Evolutionary conservation across 2,329 filamentous ascomycete species (phyloP), one percentile per base, ranked within the genome.

Genomic region (Cladosporium oxysporum): DNA sequence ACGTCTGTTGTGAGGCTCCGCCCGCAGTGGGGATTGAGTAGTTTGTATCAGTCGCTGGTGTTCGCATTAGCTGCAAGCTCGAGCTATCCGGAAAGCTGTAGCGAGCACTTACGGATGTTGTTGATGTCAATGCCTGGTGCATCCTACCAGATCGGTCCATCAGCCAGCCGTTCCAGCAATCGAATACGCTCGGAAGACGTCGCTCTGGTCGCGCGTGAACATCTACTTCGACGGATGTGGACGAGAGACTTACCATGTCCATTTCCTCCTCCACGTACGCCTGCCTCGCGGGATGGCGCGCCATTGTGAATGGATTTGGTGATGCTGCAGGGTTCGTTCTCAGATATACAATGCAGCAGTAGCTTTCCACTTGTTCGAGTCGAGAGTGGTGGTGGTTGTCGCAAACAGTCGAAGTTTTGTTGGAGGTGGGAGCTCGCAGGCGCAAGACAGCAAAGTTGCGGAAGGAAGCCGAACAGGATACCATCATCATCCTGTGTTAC

Each of bases 221-320:
- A 76, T 72, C 57, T 41, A 23, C 23, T 63, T 63, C 50, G 35
- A 23, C 26, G 31, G 63, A 5, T 23, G 63, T 2, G 14, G 31
- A 11, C n/a, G 41, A 33, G 69, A 69, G 66, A 35, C 55, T 64
- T 55, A 65, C 63, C 63, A 65, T 65, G 55, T 65, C 63, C 63
- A 65, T 79, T 76, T 87, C 83, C 52, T 97, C 94, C 84, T 98
- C 94, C 70, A 98, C 93, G 79, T 96, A 97, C 50, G 94, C 94
- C 80, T 94, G 90, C 71, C 95, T 88, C 77, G 94, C 88, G 66
- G 94, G 94, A 83, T 97, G 94, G 82, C 96, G 85, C 77, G 81
- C 85, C 76, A 71, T 73, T 59, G 26, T 64, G 50, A 47, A 16
- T 26, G 16, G 14, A n/a, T 5, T 0, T 44, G 57, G 21, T 33